phyloP scores from a whole-genome alignment of 306 rosid genomes.

The Lathyrus aphaca region DNA sequence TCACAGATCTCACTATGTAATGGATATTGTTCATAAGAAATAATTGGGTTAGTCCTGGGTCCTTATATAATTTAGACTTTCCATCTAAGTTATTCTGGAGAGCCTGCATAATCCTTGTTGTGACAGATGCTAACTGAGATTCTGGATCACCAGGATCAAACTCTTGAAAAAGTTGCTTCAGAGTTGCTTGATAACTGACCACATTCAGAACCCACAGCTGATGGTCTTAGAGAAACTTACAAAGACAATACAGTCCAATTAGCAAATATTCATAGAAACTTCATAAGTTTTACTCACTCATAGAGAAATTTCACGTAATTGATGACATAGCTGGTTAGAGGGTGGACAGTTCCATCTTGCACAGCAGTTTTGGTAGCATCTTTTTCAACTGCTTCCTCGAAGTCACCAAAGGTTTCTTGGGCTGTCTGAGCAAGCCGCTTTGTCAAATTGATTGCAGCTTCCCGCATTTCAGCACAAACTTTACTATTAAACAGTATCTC shows the following conservation, averaged over 20 bases:
- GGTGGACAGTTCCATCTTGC: constrained; percentile 97
- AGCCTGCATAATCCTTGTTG: constrained; percentile 92
- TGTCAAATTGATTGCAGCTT: too few relatives aligned
- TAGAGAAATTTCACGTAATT: constrained; percentile 64
- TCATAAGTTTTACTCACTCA: constrained; percentile 64
- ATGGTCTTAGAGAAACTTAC: constrained; percentile 7
- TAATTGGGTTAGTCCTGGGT: constrained; percentile 81
- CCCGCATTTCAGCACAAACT: too few relatives aligned
- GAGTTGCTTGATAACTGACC: constrained; percentile 75
- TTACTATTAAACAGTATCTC: too few relatives aligned
- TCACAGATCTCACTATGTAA: constrained; percentile 92
- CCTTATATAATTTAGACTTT: constrained; percentile 92
- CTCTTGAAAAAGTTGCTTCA: constrained; percentile 85
- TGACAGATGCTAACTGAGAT: constrained; percentile 66
- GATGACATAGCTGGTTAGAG: constrained; percentile 44
- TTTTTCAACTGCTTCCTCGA: constrained; percentile 94
- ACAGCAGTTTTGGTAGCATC: constrained; percentile 94
- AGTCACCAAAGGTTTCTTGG: constrained; percentile 90
- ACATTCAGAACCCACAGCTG: constrained; percentile 31
- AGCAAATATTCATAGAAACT: not conserved
- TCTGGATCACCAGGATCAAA: constrained; percentile 69
- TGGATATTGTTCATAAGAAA: constrained; percentile 99
- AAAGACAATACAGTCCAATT: constrained; percentile 1
- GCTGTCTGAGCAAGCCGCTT: constrained; percentile 49
- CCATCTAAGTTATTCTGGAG: constrained; percentile 97